Conservation (phyloP, 2,329 filamentous ascomycete genomes). For the Colletotrichum sp. region DNA sequence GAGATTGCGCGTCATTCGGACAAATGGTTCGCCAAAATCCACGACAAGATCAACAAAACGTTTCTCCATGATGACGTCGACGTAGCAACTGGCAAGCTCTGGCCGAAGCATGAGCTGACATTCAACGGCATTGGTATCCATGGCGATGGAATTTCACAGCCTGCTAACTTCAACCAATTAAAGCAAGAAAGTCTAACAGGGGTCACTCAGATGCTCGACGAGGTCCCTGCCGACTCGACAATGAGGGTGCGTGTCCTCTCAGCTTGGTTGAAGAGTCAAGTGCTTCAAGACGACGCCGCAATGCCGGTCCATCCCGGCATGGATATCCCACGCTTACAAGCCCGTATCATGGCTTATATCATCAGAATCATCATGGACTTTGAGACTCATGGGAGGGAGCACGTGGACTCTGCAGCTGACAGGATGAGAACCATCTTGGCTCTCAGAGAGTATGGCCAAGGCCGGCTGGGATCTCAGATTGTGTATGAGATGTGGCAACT, state of each 20-base stretch:
- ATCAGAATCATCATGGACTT: conserved; percentile 4
- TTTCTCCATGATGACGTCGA: background rate
- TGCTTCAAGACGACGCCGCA: background rate
- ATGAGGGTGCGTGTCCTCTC: conserved; percentile 3
- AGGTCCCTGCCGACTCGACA: background rate
- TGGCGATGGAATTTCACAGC: background rate
- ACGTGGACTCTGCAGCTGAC: background rate
- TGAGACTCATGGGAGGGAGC: background rate
- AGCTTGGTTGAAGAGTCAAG: background rate
- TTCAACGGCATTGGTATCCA: background rate
- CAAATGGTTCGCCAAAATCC: background rate
- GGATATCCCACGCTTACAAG: background rate
- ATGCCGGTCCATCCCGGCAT: background rate
- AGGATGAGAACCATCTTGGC: conserved; percentile 2
- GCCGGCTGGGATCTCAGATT: conserved; percentile 11
- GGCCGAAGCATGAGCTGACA: background rate
- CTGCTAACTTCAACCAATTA: background rate
- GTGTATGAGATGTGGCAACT: conserved; percentile 22
- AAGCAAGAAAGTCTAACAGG: background rate
- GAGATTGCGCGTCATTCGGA: background rate
- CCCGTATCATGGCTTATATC: conserved; percentile 8
- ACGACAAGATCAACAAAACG: background rate
- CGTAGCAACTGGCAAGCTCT: background rate
- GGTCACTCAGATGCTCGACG: background rate
- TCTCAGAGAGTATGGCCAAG: conserved; percentile 21